A percentile compares a stretch with the other conserved stretches of the same genome.
phyloP scores from a whole-genome alignment of 768 basidiomycete genomes.

The Mycena galopus region DNA sequence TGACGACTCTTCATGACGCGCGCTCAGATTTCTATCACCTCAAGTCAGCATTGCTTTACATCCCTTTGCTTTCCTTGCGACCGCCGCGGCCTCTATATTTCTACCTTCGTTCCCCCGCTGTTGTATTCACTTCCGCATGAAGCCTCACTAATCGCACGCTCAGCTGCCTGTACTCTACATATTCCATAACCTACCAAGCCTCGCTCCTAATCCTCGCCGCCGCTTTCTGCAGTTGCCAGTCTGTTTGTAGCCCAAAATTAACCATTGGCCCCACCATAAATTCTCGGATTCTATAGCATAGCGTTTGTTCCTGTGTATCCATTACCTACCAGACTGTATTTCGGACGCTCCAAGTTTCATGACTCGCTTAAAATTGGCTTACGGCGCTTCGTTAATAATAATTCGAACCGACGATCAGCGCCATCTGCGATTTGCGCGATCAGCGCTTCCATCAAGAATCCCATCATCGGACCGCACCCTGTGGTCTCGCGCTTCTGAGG shows the following conservation, averaged over 20 bases:
- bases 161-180: conserved; percentile 15
- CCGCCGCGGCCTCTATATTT: not conserved
- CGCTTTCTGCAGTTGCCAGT: not conserved
- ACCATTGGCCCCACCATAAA: too few relatives aligned
- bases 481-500: too few relatives aligned
- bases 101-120: not conserved
- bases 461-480: too few relatives aligned
- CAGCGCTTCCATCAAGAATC: too few relatives aligned
- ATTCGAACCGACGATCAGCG: too few relatives aligned
- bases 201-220: not conserved
- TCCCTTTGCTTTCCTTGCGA: not conserved
- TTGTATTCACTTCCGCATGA: conserved; percentile 20
- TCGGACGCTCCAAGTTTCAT: not conserved
- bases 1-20: conserved; percentile 48
- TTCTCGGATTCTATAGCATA: not conserved
- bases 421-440: too few relatives aligned
- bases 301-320: not conserved
- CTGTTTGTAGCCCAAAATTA: conserved; percentile 13
- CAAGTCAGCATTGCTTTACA: not conserved
- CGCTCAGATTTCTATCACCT: too few relatives aligned
- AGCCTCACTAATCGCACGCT: conserved; percentile 6
- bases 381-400: too few relatives aligned
- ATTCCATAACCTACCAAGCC: not conserved
- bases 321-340: not conserved
- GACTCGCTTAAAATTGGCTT: not conserved